A percentile compares a stretch with the other conserved stretches of the same genome.
phyloP scores from a whole-genome alignment of 2,329 filamentous ascomycete species.

The Catunica adiposa region DNA sequence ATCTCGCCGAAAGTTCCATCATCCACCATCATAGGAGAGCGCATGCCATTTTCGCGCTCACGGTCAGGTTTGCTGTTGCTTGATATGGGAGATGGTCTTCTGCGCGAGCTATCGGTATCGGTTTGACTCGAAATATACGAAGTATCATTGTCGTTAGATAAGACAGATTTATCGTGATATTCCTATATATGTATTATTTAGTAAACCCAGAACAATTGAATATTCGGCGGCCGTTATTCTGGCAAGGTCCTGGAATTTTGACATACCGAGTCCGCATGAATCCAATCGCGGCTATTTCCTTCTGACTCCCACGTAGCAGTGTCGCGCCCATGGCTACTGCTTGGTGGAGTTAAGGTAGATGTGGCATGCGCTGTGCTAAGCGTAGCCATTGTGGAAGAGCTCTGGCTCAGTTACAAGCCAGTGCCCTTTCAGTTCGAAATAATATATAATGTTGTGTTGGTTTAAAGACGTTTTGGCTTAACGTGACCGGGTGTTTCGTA shows the following conservation, averaged over 20 bases:
- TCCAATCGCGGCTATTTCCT: neutral
- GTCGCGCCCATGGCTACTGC: conserved; percentile 11
- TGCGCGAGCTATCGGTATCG: neutral
- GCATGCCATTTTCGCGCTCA: conserved; percentile 6
- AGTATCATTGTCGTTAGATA: neutral
- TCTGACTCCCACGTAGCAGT: conserved; percentile 7
- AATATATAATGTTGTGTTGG: neutral
- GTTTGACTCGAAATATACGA: neutral
- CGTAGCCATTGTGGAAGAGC: conserved; percentile 8
- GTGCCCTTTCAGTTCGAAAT: neutral
- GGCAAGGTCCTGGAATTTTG: neutral
- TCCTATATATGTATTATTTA: neutral
- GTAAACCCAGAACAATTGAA: neutral
- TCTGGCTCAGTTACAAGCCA: conserved; percentile 4
- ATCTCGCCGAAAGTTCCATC: conserved; percentile 10
- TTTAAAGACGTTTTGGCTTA: too few relatives aligned
- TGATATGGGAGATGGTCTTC: conserved; percentile 9
- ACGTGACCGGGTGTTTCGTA: too few relatives aligned
- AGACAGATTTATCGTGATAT: neutral
- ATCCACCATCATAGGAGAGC: conserved; percentile 11
- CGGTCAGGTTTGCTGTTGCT: neutral
- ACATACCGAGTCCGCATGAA: neutral
- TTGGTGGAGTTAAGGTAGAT: conserved; percentile 11
- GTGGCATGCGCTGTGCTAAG: conserved; percentile 8
- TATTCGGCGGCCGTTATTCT: neutral